These are phyloP conservation scores for Ustilago sp. DNA, from an alignment of 1,284 basidiomycete species.

Conservation along the genomic window DNA sequence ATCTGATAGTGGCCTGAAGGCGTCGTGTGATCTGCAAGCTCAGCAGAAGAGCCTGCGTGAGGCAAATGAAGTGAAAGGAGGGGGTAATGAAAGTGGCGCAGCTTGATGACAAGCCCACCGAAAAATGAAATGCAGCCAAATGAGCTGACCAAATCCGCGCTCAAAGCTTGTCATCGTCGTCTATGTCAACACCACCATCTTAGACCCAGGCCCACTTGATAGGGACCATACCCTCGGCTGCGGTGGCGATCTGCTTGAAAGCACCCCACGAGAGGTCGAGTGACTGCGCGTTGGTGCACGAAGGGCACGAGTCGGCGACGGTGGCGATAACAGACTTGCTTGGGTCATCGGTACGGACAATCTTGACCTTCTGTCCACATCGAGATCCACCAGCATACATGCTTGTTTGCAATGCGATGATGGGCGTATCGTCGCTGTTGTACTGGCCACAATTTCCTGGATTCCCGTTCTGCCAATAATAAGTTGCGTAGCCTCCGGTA, in stretches of 20 bases:
- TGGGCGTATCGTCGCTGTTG: conserved; percentile 54
- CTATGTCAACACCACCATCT: neutral
- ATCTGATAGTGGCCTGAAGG: neutral
- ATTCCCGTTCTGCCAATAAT: conserved; percentile 61
- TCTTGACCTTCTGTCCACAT: conserved; percentile 77
- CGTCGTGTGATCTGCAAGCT: conserved; percentile 22
- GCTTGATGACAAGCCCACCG: neutral
- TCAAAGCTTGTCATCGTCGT: conserved; percentile 1
- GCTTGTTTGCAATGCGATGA: conserved; percentile 52
- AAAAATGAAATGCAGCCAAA: neutral
- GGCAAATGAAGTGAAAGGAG: neutral
- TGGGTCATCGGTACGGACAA: conserved; percentile 71
- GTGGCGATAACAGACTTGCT: conserved; percentile 75
- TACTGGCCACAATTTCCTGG: conserved; percentile 66
- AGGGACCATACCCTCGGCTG: conserved; percentile 74
- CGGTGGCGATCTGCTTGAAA: conserved; percentile 76
- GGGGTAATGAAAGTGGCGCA: neutral
- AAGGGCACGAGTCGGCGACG: conserved; percentile 57
- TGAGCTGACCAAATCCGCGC: conserved; percentile 1
- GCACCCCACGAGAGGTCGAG: conserved; percentile 84
- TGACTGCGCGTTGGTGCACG: conserved; percentile 75
- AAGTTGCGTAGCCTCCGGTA: conserved; percentile 58
- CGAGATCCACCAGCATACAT: conserved; percentile 72
- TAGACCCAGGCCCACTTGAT: conserved; percentile 56
- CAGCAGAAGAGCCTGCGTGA: conserved; percentile 2